These are phyloP conservation scores for Talaromyces sp. DNA, from an alignment of 2,329 filamentous ascomycete species.

Conservation along the genomic window DNA sequence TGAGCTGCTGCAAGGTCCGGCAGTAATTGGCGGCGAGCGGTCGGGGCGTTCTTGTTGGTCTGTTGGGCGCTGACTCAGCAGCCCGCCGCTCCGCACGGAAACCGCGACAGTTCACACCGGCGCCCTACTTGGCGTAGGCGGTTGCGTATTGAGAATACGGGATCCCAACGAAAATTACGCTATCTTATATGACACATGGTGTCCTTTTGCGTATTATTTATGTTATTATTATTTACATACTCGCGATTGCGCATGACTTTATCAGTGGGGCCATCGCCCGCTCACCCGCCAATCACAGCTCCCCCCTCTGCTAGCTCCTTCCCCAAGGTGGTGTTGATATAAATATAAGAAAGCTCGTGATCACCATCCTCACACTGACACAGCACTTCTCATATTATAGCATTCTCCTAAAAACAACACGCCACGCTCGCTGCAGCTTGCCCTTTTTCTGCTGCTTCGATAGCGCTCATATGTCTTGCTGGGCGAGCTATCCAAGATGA, in stretches of 20 bases:
- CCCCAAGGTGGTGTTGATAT: not conserved
- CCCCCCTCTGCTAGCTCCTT: not conserved
- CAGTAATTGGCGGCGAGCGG: not conserved
- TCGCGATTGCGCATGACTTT: not conserved
- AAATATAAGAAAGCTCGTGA: not conserved
- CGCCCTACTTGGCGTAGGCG: conserved; percentile 24
- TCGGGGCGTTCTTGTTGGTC: conserved; percentile 23
- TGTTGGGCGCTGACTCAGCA: conserved; percentile 35
- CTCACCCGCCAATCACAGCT: not conserved
- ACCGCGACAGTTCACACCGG: conserved; percentile 26
- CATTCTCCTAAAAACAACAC: not conserved
- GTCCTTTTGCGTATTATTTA: not conserved
- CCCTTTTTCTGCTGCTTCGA: not conserved
- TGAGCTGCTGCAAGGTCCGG: not conserved
- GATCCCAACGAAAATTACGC: not conserved
- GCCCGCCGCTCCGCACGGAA: not conserved
- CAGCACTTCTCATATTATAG: not conserved
- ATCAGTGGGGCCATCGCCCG: not conserved
- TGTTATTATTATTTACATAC: not conserved
- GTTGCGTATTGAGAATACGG: conserved; percentile 11
- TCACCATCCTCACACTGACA: not conserved
- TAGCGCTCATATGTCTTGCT: not conserved
- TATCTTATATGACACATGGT: not conserved
- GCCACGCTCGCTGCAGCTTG: not conserved
- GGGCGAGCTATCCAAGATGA: not conserved